These are phyloP conservation scores for Dinochytrium kinnereticum DNA, from an alignment of 371 early-diverging fungal species.

Conservation along the genomic window DNA sequence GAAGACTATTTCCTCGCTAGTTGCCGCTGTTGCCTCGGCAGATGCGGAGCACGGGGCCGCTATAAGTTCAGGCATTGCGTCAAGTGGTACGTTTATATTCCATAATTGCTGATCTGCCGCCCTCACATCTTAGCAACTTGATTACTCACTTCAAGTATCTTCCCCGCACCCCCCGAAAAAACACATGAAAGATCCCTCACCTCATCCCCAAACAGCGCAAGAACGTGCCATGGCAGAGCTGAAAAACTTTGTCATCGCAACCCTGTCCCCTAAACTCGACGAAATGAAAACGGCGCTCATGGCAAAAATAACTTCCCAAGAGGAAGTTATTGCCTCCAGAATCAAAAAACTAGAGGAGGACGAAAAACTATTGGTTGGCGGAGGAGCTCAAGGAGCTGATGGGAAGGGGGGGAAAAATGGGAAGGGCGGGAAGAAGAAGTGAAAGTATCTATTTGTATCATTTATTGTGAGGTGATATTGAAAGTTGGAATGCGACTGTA, in stretches of 20 bases:
- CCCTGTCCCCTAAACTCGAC: conserved; percentile 45
- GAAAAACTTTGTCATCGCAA: conserved; percentile 37
- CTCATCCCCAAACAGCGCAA: conserved; percentile 14
- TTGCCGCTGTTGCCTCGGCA: not conserved
- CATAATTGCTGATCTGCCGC: no score
- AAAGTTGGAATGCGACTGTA: not conserved
- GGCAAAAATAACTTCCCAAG: conserved; percentile 44
- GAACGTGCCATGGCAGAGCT: conserved; percentile 50
- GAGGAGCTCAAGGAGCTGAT: conserved; percentile 28
- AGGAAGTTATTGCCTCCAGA: conserved; percentile 34
- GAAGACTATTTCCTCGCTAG: not conserved
- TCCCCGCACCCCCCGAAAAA: not conserved
- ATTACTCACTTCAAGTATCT: not conserved
- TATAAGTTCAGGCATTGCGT: not conserved
- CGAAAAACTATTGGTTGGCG: conserved; percentile 17
- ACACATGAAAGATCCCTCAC: not conserved
- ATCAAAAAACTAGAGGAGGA: conserved; percentile 44
- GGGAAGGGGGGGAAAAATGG: conserved; percentile 41
- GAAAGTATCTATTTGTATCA: not conserved
- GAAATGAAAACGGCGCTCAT: conserved; percentile 47
- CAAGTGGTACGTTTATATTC: not conserved
- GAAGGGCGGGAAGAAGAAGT: conserved; percentile 35
- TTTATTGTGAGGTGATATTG: not conserved
- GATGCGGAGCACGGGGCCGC: not conserved
- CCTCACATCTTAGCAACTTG: not conserved